Evolutionary conservation across 2,329 filamentous ascomycete genomes (phyloP).

Genomic region (Microsporum audouinii): DNA sequence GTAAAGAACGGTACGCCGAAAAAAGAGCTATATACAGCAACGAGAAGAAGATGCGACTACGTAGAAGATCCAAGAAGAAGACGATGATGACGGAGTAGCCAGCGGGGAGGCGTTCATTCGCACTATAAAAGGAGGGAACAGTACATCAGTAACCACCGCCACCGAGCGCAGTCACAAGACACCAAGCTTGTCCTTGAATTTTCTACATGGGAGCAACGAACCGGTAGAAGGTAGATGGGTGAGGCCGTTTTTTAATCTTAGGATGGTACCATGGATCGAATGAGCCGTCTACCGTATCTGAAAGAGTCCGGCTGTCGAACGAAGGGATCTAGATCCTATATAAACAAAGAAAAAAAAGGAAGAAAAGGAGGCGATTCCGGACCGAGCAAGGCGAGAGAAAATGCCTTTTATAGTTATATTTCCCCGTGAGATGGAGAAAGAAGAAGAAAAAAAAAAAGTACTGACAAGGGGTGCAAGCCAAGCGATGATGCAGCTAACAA

Average conservation of each 20-base stretch:
- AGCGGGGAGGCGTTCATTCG: not conserved
- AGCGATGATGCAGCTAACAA: not conserved
- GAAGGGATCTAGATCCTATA: not conserved
- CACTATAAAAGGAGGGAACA: not conserved
- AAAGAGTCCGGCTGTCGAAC: not conserved
- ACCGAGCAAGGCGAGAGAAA: not conserved
- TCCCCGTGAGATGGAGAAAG: not conserved
- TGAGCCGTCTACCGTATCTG: not conserved
- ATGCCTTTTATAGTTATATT: not conserved
- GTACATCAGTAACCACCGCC: not conserved
- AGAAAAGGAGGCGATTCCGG: not conserved
- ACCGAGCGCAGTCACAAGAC: constrained; percentile 3
- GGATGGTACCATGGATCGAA: not conserved
- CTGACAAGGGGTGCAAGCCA: not conserved
- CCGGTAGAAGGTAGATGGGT: not conserved
- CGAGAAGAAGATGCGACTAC: not conserved
- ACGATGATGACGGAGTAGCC: not conserved
- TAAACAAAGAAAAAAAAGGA: not conserved
- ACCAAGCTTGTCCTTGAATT: not conserved
- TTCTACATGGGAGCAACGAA: not conserved
- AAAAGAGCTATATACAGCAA: constrained; percentile 2
- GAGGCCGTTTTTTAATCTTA: not conserved
- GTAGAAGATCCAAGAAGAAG: not conserved
- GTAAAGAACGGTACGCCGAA: not conserved
- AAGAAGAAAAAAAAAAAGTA: not conserved